Percentiles rank a stretch among this genome's conserved stretches.
Evolutionary conservation across 1,284 basidiomycete species (phyloP).

Genomic region (Inonotus hispidus): DNA sequence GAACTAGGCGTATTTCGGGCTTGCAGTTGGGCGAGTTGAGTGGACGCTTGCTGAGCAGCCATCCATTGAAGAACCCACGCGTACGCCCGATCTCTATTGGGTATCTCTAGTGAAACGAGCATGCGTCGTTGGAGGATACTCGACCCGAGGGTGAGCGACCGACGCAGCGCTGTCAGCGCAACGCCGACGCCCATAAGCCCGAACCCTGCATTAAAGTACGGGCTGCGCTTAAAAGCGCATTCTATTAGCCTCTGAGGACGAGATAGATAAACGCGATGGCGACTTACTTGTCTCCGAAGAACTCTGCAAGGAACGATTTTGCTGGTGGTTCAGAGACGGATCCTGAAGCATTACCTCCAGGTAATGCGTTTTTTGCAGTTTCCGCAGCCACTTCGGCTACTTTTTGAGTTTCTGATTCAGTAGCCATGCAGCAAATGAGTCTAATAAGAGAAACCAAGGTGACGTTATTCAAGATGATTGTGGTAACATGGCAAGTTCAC

Average conservation of each 20-base stretch:
- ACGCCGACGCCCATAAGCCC: slow-evolving; percentile 93
- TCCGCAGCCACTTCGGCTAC: background rate
- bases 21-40: background rate
- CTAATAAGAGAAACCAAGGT: no score
- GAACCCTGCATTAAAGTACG: slow-evolving; percentile 94
- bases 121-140: slow-evolving; percentile 82
- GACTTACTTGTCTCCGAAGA: slow-evolving; percentile 50
- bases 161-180: slow-evolving; percentile 69
- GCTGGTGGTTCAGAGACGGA: background rate
- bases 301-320: slow-evolving; percentile 16
- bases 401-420: background rate
- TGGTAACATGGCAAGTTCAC: background rate
- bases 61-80: slow-evolving; percentile 99
- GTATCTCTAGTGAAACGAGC: slow-evolving; percentile 94
- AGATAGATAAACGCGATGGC: background rate
- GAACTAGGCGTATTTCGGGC: background rate
- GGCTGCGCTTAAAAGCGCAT: slow-evolving; percentile 49
- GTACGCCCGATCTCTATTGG: slow-evolving; percentile 92
- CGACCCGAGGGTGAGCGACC: slow-evolving; percentile 64
- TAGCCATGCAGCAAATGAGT: background rate
- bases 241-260: background rate
- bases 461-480: background rate
- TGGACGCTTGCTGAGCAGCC: slow-evolving; percentile 50
- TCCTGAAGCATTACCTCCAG: background rate
- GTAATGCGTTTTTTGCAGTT: background rate